Evolutionary conservation across 2,329 filamentous ascomycete genomes (phyloP).

Genomic region (Cladophialophora carrionii): DNA sequence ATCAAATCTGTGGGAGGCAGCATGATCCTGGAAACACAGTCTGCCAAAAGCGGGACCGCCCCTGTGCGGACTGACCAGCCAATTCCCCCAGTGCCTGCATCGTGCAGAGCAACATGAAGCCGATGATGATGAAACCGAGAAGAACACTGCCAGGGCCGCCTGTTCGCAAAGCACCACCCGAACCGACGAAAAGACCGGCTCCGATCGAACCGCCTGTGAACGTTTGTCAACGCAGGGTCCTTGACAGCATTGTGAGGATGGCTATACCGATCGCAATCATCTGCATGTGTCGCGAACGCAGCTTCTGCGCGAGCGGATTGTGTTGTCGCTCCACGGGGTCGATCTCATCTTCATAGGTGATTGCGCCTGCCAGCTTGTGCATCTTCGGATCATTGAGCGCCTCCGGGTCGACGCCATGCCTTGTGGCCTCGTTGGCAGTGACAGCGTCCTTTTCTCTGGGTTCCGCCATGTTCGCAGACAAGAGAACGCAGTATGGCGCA

Average conservation of each 20-base stretch:
- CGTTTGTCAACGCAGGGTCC: not conserved
- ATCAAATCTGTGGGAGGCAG: not conserved
- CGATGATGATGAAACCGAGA: conserved; percentile 75
- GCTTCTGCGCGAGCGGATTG: conserved; percentile 33
- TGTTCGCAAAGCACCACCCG: conserved; percentile 43
- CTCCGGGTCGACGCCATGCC: conserved; percentile 24
- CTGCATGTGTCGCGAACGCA: conserved; percentile 35
- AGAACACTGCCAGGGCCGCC: conserved; percentile 62
- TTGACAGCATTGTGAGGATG: not conserved
- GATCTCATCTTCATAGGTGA: conserved; percentile 29
- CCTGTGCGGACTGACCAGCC: conserved; percentile 41
- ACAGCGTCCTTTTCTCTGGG: conserved; percentile 17
- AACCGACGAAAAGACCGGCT: conserved; percentile 49
- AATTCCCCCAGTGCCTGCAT: conserved; percentile 62
- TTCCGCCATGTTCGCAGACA: conserved; percentile 10
- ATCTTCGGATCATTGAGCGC: conserved; percentile 23
- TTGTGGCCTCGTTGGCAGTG: conserved; percentile 9
- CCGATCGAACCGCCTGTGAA: conserved; percentile 39
- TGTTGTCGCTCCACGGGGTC: conserved; percentile 31
- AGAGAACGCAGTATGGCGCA: not conserved
- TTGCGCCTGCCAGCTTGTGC: conserved; percentile 25
- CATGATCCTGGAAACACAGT: not conserved
- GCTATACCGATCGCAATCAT: conserved; percentile 30
- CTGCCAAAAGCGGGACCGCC: not conserved
- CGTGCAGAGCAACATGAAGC: conserved; percentile 48